A percentile compares a stretch with the other conserved stretches of the same genome.
phyloP scores from a whole-genome alignment of 345 rosid genomes.

The Eucalyptus globulus region DNA sequence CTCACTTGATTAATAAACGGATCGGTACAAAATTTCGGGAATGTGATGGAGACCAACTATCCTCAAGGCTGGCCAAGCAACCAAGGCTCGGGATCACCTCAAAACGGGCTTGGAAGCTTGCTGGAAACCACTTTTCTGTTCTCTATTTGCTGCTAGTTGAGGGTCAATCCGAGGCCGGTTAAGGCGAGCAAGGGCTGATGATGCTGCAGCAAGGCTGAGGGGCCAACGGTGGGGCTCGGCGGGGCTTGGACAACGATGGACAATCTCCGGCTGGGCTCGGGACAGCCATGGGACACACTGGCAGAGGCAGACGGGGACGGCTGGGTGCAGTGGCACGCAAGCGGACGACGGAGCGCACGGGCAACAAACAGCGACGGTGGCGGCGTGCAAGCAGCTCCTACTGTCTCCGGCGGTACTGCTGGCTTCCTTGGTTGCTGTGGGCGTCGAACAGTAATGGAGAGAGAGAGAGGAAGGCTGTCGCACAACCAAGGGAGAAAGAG shows the following conservation, averaged over 20 bases:
- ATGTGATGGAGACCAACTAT: accelerated
- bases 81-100: accelerated
- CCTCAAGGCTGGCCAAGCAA: too few relatives aligned
- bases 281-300: accelerated
- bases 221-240: too few relatives aligned
- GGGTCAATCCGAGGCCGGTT: too few relatives aligned
- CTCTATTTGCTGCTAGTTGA: accelerated
- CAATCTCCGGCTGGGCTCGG: accelerated
- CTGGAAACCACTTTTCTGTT: too few relatives aligned
- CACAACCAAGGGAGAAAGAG: too few relatives aligned
- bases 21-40: accelerated
- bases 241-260: accelerated
- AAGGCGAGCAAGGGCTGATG: too few relatives aligned
- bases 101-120: too few relatives aligned
- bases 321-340: accelerated
- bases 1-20: too few relatives aligned
- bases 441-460: accelerated
- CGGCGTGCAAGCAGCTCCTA: too few relatives aligned
- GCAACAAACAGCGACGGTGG: accelerated
- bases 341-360: accelerated
- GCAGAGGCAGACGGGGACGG: accelerated
- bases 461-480: too few relatives aligned
- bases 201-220: accelerated
- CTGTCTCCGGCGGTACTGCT: accelerated
- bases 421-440: too few relatives aligned